These are phyloP conservation scores for Plantago elongata DNA, from an alignment of 257 asterid genomes.

Conservation along the genomic window DNA sequence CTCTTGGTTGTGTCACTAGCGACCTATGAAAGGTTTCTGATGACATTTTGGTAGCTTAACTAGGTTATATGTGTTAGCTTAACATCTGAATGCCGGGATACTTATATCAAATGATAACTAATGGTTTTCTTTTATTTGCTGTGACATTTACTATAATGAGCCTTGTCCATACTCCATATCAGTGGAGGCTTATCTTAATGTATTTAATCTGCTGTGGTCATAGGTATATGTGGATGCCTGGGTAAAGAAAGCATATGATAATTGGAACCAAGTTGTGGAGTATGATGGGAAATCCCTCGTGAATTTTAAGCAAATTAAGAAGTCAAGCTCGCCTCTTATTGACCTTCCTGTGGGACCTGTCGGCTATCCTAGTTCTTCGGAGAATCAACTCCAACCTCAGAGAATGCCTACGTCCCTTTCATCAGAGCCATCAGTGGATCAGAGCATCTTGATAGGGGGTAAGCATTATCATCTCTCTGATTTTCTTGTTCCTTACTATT, in stretches of 20 bases:
- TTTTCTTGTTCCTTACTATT: no score
- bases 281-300: slow-evolving; percentile 87
- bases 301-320: slow-evolving; percentile 59
- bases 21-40: no score
- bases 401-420: slow-evolving; percentile 41
- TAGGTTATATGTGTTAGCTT: no score
- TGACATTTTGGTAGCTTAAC: no score
- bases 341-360: slow-evolving; percentile 55
- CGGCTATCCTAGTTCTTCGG: slow-evolving; percentile 54
- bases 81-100: no score
- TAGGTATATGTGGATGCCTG: slow-evolving; percentile 78
- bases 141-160: neutral
- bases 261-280: slow-evolving; percentile 89
- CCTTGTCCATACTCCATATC: neutral
- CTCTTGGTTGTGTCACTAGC: no score
- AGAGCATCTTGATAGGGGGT: slow-evolving; percentile 66
- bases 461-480: slow-evolving; percentile 8
- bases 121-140: neutral
- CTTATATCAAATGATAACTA: no score
- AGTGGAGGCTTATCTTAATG: slow-evolving; percentile 7
- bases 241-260: slow-evolving; percentile 93
- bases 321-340: slow-evolving; percentile 29
- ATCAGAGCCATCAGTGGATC: slow-evolving; percentile 52
- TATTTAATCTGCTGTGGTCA: slow-evolving; percentile 12
- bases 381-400: slow-evolving; percentile 52